Evolutionary conservation across 1,139 yeast genomes (phyloP).

Genomic region (Protomyces lactucae-debilis): DNA sequence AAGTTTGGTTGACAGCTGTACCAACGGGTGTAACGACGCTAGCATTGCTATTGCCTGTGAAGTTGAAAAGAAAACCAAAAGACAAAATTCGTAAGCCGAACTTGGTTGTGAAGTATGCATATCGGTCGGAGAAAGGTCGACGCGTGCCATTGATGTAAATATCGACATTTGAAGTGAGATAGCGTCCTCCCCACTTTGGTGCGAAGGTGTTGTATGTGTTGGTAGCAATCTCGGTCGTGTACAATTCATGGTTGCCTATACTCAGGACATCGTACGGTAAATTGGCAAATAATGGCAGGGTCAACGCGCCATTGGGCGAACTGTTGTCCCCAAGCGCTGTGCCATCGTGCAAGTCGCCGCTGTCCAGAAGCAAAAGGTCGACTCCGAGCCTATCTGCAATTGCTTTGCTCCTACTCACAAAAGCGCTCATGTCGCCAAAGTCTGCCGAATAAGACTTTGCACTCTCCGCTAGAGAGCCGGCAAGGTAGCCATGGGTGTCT

Average conservation of each 20-base stretch:
- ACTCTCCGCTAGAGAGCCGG: slow-evolving; percentile 75
- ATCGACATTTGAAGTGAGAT: slow-evolving; percentile 79
- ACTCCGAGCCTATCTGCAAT: slow-evolving; percentile 47
- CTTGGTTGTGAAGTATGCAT: slow-evolving; percentile 60
- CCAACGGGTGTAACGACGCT: slow-evolving; percentile 62
- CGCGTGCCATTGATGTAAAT: slow-evolving; percentile 48
- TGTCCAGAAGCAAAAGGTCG: slow-evolving; percentile 72
- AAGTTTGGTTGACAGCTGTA: slow-evolving; percentile 52
- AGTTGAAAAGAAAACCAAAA: slow-evolving; percentile 77
- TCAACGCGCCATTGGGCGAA: slow-evolving; percentile 28
- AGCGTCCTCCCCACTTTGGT: slow-evolving; percentile 56
- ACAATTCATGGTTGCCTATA: slow-evolving; percentile 89
- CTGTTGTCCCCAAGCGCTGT: slow-evolving; percentile 50
- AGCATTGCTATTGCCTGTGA: slow-evolving; percentile 54
- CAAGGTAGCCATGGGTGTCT: slow-evolving; percentile 93
- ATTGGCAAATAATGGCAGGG: slow-evolving; percentile 37
- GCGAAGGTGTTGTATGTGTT: slow-evolving; percentile 63
- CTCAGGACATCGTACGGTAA: slow-evolving; percentile 72
- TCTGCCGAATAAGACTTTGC: slow-evolving; percentile 60
- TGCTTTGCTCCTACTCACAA: slow-evolving; percentile 49
- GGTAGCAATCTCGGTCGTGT: slow-evolving; percentile 59
- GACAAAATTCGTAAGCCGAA: slow-evolving; percentile 55
- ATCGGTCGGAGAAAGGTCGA: slow-evolving; percentile 64
- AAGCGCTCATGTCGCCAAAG: slow-evolving; percentile 89
- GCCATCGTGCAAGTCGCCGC: slow-evolving; percentile 95